Conservation (phyloP, 176 grass and related monocot species). For the Oryza punctata region DNA sequence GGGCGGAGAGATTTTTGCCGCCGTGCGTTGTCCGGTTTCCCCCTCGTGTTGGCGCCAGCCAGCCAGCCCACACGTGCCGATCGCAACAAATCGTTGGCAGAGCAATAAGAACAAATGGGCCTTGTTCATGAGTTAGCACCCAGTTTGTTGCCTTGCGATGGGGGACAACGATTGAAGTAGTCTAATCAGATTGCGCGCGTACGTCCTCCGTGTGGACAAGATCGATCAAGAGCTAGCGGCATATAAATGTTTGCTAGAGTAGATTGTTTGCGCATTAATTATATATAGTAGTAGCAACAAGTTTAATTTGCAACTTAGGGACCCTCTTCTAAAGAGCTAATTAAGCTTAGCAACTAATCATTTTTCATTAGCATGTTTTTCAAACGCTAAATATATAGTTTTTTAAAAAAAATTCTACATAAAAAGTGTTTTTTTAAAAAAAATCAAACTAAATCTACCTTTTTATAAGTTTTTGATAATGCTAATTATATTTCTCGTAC, state of each 20-base stretch:
- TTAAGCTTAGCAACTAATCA: too few relatives aligned
- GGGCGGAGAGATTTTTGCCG: conserved; percentile 34
- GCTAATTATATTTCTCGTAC: too few relatives aligned
- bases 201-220: neutral
- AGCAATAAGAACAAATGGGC: neutral
- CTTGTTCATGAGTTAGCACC: conserved; percentile 47
- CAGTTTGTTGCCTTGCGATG: conserved; percentile 40
- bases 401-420: too few relatives aligned
- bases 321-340: too few relatives aligned
- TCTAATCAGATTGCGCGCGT: conserved; percentile 13
- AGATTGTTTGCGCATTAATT: neutral
- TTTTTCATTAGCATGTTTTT: too few relatives aligned
- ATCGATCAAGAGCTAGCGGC: neutral
- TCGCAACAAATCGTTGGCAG: conserved; percentile 50
- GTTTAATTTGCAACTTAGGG: too few relatives aligned
- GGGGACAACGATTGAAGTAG: conserved; percentile 34
- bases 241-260: neutral
- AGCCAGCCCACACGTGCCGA: conserved; percentile 47
- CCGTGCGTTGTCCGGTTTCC: conserved; percentile 36
- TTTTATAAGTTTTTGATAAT: too few relatives aligned
- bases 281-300: too few relatives aligned
- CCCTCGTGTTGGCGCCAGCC: conserved; percentile 39
- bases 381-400: too few relatives aligned
- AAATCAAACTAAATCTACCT: too few relatives aligned
- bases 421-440: too few relatives aligned